Evolutionary conservation across 208 protist species (phyloP).

Genomic region (Trypanosoma platydactyli): DNA sequence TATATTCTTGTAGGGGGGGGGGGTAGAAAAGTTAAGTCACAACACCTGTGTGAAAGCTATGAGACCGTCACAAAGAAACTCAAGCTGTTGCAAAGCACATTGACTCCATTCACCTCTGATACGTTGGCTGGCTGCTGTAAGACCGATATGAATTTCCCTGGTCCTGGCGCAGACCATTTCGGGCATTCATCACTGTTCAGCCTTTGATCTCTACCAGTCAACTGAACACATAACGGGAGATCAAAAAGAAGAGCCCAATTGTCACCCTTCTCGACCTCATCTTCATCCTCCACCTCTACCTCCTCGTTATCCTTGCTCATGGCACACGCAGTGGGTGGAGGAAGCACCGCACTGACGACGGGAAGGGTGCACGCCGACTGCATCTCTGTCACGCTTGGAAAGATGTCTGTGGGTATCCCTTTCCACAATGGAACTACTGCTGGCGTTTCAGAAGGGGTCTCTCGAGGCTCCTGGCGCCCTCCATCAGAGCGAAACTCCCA

Average conservation of each 20-base stretch:
- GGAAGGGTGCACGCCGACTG: conserved; percentile 8
- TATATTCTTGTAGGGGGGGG: too few relatives aligned
- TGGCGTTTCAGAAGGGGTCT: not conserved
- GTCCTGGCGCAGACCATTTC: not conserved
- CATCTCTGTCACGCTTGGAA: not conserved
- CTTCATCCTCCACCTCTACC: too few relatives aligned
- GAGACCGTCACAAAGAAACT: conserved; percentile 30
- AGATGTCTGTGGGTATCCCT: not conserved
- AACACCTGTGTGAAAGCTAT: not conserved
- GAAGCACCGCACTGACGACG: not conserved
- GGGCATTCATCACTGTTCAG: not conserved
- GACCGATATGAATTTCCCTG: not conserved
- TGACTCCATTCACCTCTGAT: not conserved
- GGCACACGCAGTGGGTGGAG: not conserved
- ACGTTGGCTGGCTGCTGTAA: not conserved
- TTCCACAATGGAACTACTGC: conserved; percentile 21
- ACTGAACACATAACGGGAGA: conserved; percentile 19
- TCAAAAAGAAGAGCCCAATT: conserved; percentile 22
- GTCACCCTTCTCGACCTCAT: not conserved
- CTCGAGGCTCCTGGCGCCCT: not conserved
- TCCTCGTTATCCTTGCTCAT: too few relatives aligned
- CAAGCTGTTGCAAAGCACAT: conserved; percentile 17
- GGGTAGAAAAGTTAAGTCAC: not conserved
- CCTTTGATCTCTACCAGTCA: not conserved
- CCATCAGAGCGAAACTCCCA: conserved; percentile 21